Evolutionary conservation across 2,329 filamentous ascomycete genomes (phyloP), one percentile per base, ranked within the genome.

Genomic region (Paecilomyces sp.): DNA sequence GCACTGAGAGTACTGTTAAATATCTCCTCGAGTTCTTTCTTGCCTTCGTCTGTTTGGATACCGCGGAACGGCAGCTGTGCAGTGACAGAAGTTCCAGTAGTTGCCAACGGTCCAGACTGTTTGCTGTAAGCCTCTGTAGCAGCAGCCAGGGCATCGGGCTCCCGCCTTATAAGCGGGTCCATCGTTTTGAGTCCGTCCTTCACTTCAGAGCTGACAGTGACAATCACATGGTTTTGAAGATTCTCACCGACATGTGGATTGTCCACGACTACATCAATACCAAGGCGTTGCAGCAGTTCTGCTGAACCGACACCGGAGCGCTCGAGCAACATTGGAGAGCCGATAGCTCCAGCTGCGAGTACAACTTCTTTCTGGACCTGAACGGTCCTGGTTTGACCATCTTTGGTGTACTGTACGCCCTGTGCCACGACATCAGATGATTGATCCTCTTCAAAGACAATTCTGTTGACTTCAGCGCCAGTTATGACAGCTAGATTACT

Each of bases 401-500:
- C 33, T 11, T 15, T 11, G 33, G 13, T 36, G 33, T 11, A 11
- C 33, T 36, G 2, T 15, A 36, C 33, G 9, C 33, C 33, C 33
- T 11, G 9, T 12, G 33, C 33, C 33, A 11, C 13, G 33, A 36
- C 33, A 11, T 12, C 11, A 11, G 9, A 3, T 11, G 33, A 36
- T 8, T 15, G 11, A 36, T 3, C 9, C 6, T 28, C 25, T 12
- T 11, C 9, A 15, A 70, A 56, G 0, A 65, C 11, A 12, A 74
- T 64, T 51, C 63, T 66, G 58, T 78, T 66, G 30, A 81, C 79
- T 36, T 76, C 62, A 1, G 80, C 78, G 24, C 80, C 74, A 1
- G 75, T 77, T 9, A 82, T 65, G 1, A 83, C 69, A 28, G 76
- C 70, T 0, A 84, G 67, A 55, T 83, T 84, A 2, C 73, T 66